These are phyloP conservation scores for Chiua sp. DNA, from an alignment of 1,284 basidiomycete genomes.

Conservation along the genomic window DNA sequence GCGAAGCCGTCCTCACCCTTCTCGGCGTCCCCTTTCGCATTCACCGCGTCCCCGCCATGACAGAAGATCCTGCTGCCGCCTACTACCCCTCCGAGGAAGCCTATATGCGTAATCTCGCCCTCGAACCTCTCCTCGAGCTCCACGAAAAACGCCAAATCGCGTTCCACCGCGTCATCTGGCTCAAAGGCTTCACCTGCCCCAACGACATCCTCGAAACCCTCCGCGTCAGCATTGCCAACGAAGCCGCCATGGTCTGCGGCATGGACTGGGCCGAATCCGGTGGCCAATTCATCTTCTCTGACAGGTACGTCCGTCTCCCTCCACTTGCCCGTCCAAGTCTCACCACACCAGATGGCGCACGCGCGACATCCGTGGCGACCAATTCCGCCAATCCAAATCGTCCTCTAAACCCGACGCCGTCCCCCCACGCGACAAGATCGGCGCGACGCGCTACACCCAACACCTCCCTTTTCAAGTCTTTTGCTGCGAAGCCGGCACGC, in stretches of 20 bases:
- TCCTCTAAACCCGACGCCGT: slow-evolving; percentile 89
- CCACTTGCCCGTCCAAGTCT: too few relatives aligned
- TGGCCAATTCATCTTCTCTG: slow-evolving; percentile 96
- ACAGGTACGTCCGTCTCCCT: slow-evolving; percentile 61
- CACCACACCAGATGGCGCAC: slow-evolving; percentile 79
- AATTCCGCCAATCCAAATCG: slow-evolving; percentile 94
- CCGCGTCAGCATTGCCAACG: slow-evolving; percentile 85
- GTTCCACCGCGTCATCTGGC: slow-evolving; percentile 92
- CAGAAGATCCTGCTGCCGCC: slow-evolving; percentile 79
- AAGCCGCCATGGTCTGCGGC: slow-evolving; percentile 95
- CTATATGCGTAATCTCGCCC: slow-evolving; percentile 86
- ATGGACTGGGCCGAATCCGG: slow-evolving; percentile 99
- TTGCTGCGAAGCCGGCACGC: slow-evolving; percentile 96
- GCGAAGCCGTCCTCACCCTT: slow-evolving; percentile 90
- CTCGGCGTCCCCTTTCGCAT: slow-evolving; percentile 93
- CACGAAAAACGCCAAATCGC: slow-evolving; percentile 74
- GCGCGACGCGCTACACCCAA: slow-evolving; percentile 82
- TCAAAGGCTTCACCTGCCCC: slow-evolving; percentile 97
- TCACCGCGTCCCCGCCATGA: slow-evolving; percentile 87
- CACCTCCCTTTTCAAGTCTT: slow-evolving; percentile 97
- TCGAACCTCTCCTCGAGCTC: slow-evolving; percentile 91
- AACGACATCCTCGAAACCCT: slow-evolving; percentile 95
- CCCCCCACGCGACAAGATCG: slow-evolving; percentile 84
- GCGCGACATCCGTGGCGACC: slow-evolving; percentile 93
- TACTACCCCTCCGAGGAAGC: slow-evolving; percentile 97